Conservation (phyloP, 2,329 filamentous ascomycete genomes). For the Aspergillus spinulosporus region DNA sequence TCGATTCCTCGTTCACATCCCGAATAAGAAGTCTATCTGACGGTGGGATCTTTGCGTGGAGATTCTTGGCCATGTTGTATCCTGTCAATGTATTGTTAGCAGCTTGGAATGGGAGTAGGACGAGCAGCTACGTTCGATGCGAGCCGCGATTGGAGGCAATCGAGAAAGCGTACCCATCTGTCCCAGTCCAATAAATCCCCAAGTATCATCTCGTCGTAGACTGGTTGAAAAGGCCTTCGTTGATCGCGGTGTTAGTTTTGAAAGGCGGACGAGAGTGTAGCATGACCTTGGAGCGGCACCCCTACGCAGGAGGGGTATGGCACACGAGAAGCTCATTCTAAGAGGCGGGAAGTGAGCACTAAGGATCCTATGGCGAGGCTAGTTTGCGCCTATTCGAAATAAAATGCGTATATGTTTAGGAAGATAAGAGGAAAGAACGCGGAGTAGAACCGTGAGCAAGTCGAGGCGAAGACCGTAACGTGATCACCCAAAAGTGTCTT, state of each 20-base stretch:
- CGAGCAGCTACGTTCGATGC: not conserved
- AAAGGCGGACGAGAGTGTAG: not conserved
- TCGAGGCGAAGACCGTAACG: not conserved
- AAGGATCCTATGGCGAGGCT: not conserved
- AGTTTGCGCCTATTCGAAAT: no score
- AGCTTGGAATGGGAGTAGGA: not conserved
- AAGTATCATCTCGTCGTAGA: constrained; percentile 49
- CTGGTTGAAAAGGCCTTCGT: constrained; percentile 50
- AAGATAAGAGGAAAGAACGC: not conserved
- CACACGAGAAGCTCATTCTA: constrained; percentile 21
- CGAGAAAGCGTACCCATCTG: constrained; percentile 56
- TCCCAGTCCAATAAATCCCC: constrained; percentile 61
- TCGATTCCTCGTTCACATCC: constrained; percentile 62
- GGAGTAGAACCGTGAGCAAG: not conserved
- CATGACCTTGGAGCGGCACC: constrained; percentile 11
- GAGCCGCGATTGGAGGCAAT: not conserved
- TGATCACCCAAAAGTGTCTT: constrained; percentile 12
- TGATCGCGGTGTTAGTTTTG: not conserved
- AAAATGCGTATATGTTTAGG: no score
- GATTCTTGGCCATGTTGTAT: constrained; percentile 71
- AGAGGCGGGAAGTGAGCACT: not conserved
- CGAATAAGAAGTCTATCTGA: constrained; percentile 64
- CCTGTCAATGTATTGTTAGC: constrained; percentile 45
- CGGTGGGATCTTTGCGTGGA: constrained; percentile 64
- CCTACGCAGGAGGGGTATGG: constrained; percentile 20